Percentiles rank a stretch among this genome's conserved stretches.
Conservation (phyloP, 1,284 basidiomycete species). For the Boletus sp. region DNA sequence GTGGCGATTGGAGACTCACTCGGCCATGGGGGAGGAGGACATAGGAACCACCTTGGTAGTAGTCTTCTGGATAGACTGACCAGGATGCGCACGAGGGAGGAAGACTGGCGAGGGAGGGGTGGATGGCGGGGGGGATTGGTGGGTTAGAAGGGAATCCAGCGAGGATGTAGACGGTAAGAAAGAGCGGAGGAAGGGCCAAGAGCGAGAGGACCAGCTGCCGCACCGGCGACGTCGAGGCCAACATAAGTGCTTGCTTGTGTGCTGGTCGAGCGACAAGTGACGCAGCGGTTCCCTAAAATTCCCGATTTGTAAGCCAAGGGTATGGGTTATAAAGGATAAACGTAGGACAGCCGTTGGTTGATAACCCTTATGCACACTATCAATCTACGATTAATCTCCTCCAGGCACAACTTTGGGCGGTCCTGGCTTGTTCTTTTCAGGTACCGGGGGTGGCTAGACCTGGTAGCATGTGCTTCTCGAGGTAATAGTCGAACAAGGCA, state of each 20-base stretch:
- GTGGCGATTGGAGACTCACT: constrained; percentile 31
- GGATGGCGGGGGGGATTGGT: constrained; percentile 44
- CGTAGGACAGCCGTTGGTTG: too few relatives aligned
- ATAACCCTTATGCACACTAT: too few relatives aligned
- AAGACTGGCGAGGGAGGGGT: constrained; percentile 57
- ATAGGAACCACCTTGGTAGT: constrained; percentile 63
- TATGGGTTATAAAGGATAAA: too few relatives aligned
- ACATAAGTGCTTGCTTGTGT: background rate
- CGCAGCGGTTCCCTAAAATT: too few relatives aligned
- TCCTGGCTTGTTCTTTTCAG: too few relatives aligned
- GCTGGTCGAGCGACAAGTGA: too few relatives aligned
- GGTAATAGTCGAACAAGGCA: too few relatives aligned
- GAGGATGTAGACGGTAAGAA: constrained; percentile 57
- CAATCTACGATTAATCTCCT: too few relatives aligned
- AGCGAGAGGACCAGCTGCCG: constrained; percentile 46
- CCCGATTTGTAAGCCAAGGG: too few relatives aligned
- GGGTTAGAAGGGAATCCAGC: constrained; percentile 60
- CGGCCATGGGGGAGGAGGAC: constrained; percentile 57
- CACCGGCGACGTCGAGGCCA: background rate
- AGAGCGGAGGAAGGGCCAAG: constrained; percentile 53
- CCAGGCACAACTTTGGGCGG: too few relatives aligned
- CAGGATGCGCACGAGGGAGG: constrained; percentile 52
- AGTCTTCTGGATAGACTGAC: constrained; percentile 66
- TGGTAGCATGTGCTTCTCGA: too few relatives aligned
- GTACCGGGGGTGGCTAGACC: too few relatives aligned